Percentiles rank a stretch among this genome's conserved stretches.
These are phyloP conservation scores for Phytopythium chamaehyphon DNA, from an alignment of 352 stramenopile species.

Conservation along the genomic window DNA sequence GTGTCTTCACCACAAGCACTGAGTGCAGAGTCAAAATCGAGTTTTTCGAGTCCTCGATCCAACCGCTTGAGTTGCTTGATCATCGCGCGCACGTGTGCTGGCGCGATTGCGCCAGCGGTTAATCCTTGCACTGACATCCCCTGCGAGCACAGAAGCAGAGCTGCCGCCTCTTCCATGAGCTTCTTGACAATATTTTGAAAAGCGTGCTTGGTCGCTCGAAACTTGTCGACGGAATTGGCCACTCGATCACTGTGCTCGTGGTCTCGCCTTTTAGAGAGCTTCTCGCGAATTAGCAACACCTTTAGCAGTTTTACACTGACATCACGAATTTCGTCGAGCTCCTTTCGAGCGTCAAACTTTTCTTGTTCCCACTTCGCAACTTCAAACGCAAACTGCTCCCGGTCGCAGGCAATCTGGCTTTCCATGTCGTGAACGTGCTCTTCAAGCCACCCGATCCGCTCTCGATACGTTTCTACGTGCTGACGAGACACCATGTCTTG, in stretches of 20 bases:
- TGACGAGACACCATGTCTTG: conserved; percentile 4
- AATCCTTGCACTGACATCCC: conserved; percentile 26
- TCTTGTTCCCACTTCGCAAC: conserved; percentile 51
- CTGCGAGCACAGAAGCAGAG: conserved; percentile 45
- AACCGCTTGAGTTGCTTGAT: conserved; percentile 38
- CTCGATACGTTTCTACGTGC: conserved; percentile 24
- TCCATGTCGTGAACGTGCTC: conserved; percentile 41
- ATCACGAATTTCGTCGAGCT: conserved; percentile 55
- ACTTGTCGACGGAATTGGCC: conserved; percentile 15
- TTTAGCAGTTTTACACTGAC: conserved; percentile 69
- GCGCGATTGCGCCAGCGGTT: conserved; percentile 33
- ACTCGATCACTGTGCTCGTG: conserved; percentile 12
- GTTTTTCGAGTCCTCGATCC: conserved; percentile 6
- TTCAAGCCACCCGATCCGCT: conserved; percentile 48
- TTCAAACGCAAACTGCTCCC: conserved; percentile 61
- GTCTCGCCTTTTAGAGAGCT: conserved; percentile 56
- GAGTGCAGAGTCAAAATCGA: neutral
- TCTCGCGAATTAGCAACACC: conserved; percentile 57
- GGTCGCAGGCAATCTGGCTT: conserved; percentile 57
- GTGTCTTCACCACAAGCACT: neutral
- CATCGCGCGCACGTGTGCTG: conserved; percentile 39
- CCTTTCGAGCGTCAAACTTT: conserved; percentile 38
- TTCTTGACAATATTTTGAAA: conserved; percentile 22
- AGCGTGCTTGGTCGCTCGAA: conserved; percentile 7
- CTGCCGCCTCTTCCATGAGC: conserved; percentile 43